Evolutionary conservation across 2,329 filamentous ascomycete species (phyloP), one percentile per base, ranked within the genome.

Genomic region (Macroventuria anomochaeta): DNA sequence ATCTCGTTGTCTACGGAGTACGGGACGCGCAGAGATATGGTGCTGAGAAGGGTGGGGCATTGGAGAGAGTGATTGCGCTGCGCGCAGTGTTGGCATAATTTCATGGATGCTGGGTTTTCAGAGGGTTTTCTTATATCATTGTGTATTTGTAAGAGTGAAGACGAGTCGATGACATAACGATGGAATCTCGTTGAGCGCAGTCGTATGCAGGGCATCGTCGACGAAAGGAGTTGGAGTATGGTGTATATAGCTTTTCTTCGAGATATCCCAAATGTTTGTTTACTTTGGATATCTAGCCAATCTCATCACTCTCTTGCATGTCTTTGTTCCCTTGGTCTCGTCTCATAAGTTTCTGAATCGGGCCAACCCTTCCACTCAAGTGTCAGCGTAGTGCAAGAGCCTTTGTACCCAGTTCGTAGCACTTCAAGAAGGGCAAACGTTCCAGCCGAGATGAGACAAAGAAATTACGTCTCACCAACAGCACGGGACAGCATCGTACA

Each of bases 261-360:
- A 43, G 51, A 48, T 48, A 47, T 48, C 43, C 38, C 43, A 48
- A 39, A n/a, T n/a, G n/a, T n/a, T n/a, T 43, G 32, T 21, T 43
- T 7, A 38, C 11, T 32, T 29, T n/a, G 37, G 7, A 5, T 12
- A 34, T 3, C 18, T 18, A 13, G 4, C 12, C 11, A 8, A 3
- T n/a, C 11, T 29, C 8, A 25, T 25, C 23, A 25, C 23, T 25
- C 23, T 25, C n/a, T n/a, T n/a, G n/a, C n/a, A n/a, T n/a, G n/a
- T n/a, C n/a, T n/a, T n/a, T n/a, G n/a, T n/a, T n/a, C n/a, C n/a
- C n/a, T n/a, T n/a, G n/a, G n/a, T n/a, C n/a, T n/a, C n/a, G n/a
- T n/a, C n/a, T n/a, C n/a, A n/a, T 25, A 25, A 5, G 23, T 25
- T 8, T 25, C 8, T 25, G 23, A 25, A 25, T 25, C 23, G 23